phyloP scores from a whole-genome alignment of 176 grass and related monocot genomes.

The Luzula sylvatica region DNA sequence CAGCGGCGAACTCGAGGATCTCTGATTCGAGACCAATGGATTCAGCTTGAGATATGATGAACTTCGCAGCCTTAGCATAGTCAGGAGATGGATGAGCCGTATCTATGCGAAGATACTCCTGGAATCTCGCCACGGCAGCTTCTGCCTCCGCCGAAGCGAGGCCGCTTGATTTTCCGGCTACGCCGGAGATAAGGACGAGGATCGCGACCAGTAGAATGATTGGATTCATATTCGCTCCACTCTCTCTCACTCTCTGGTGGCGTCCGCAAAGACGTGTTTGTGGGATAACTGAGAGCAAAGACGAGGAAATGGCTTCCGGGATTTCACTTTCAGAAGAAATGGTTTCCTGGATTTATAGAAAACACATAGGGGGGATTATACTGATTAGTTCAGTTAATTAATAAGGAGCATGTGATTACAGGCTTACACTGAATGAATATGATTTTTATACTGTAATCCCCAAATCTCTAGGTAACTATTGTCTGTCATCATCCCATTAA shows the following conservation, averaged over 20 bases:
- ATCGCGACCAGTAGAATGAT: conserved; percentile 12
- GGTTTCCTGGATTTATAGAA: too few relatives aligned
- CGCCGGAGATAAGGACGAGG: conserved; percentile 3
- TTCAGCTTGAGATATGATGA: conserved; percentile 40
- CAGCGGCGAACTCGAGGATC: conserved; percentile 50
- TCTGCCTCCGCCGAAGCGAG: conserved; percentile 35
- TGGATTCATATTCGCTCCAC: conserved; percentile 1
- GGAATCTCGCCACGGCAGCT: conserved; percentile 59
- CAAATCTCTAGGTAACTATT: conserved; percentile 15
- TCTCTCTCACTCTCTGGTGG: background rate
- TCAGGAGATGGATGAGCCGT: conserved; percentile 73
- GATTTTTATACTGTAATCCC: background rate
- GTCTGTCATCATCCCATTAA: too few relatives aligned
- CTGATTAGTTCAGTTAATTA: too few relatives aligned
- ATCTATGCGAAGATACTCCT: conserved; percentile 92
- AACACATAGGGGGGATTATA: too few relatives aligned
- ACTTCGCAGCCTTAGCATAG: conserved; percentile 52
- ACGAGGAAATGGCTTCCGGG: background rate
- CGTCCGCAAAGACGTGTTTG: conserved; percentile 2
- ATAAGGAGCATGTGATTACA: too few relatives aligned
- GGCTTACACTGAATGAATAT: too few relatives aligned
- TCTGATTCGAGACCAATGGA: conserved; percentile 46
- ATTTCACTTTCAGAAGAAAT: too few relatives aligned
- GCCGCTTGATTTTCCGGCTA: background rate
- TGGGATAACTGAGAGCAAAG: background rate